phyloP scores from a whole-genome alignment of 306 rosid genomes.

The Luffa aegyptiaca region DNA sequence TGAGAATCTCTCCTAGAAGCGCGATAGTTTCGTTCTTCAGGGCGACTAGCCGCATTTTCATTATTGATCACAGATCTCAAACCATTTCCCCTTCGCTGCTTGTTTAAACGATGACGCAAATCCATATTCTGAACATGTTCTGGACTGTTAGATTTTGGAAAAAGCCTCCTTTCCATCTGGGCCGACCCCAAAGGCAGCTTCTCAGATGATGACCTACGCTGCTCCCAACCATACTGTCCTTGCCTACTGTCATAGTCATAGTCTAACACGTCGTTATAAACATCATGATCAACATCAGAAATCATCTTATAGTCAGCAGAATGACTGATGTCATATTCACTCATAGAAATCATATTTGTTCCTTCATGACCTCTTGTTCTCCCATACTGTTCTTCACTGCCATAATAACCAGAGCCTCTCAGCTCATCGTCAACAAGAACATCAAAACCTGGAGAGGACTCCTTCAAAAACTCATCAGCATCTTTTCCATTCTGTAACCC shows the following conservation, averaged over 20 bases:
- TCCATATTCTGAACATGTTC: conserved; percentile 53
- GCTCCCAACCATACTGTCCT: conserved; percentile 74
- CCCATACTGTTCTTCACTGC: conserved; percentile 65
- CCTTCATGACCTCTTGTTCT: conserved; percentile 58
- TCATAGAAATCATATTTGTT: conserved; percentile 52
- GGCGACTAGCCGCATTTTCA: conserved; percentile 37
- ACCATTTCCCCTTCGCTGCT: conserved; percentile 66
- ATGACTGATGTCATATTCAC: conserved; percentile 54
- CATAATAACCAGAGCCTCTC: conserved; percentile 67
- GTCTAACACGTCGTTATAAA: conserved; percentile 36
- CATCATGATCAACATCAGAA: conserved; percentile 57
- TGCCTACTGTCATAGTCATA: conserved; percentile 65
- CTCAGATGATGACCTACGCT: conserved; percentile 48
- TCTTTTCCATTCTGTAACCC: conserved; percentile 77
- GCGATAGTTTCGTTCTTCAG: conserved; percentile 42
- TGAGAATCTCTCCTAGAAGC: conserved; percentile 40
- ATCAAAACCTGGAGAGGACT: conserved; percentile 98
- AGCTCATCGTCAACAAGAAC: conserved; percentile 94
- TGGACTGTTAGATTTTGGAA: conserved; percentile 61
- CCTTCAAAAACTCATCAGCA: conserved; percentile 73
- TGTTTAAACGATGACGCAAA: conserved; percentile 66
- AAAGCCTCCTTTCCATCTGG: conserved; percentile 49
- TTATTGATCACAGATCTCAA: conserved; percentile 65
- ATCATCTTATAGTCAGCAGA: conserved; percentile 51
- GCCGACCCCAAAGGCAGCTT: conserved; percentile 32